These are phyloP conservation scores for Neocallimastix lanati DNA, from an alignment of 192 early-diverging fungal genomes.

Conservation along the genomic window DNA sequence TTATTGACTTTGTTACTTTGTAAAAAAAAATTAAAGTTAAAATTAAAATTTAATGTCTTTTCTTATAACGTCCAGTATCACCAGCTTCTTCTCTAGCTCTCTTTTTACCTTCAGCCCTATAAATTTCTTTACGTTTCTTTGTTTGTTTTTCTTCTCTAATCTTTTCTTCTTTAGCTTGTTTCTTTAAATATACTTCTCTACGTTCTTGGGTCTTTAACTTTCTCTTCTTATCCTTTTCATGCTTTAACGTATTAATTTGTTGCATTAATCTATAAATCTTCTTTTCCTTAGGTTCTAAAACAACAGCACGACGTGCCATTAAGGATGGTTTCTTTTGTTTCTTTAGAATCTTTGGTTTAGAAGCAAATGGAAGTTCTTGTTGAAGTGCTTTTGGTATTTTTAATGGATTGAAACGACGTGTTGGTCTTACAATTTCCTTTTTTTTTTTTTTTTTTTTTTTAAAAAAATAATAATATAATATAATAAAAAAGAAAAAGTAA, in stretches of 20 bases:
- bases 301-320: slow-evolving; percentile 50
- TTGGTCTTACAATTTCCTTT: slow-evolving; percentile 53
- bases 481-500: too few species aligned
- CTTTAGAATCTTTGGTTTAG: slow-evolving; percentile 55
- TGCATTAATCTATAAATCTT: slow-evolving; percentile 67
- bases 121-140: slow-evolving; percentile 12
- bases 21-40: too few species aligned
- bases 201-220: slow-evolving; percentile 33
- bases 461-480: too few species aligned
- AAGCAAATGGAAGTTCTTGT: slow-evolving; percentile 68
- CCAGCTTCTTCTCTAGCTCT: slow-evolving; percentile 8
- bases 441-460: too few species aligned
- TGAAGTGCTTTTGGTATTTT: slow-evolving; percentile 64
- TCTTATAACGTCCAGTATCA: slow-evolving; percentile 5
- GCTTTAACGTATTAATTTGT: slow-evolving; percentile 66
- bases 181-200: slow-evolving; percentile 18
- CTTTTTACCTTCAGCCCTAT: slow-evolving; percentile 15
- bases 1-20: too few species aligned
- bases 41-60: slow-evolving; percentile 4
- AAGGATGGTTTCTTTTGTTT: slow-evolving; percentile 21
- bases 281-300: slow-evolving; percentile 79
- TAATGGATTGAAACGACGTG: slow-evolving; percentile 48
- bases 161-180: slow-evolving; percentile 15
- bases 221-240: slow-evolving; percentile 69
- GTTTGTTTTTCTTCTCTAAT: slow-evolving; percentile 4